Conservation (phyloP, 176 grass and related monocot genomes). For the Thinopyrum elongatum region DNA sequence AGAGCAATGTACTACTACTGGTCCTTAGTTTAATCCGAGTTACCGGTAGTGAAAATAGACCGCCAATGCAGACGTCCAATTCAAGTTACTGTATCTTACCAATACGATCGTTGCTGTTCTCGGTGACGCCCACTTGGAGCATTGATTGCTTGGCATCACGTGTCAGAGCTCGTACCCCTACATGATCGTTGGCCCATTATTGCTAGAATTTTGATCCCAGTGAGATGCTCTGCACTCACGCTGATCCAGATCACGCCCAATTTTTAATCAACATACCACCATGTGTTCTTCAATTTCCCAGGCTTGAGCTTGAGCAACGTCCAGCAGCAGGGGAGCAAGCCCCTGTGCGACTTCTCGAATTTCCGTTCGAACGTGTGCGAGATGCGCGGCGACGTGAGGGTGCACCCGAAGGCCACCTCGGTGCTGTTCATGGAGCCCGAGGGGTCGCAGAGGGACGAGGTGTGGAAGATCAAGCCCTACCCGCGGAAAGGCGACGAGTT, state of each 20-base stretch:
- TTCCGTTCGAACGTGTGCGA: conserved; percentile 58
- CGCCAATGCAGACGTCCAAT: background rate
- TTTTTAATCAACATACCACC: background rate
- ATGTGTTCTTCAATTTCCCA: background rate
- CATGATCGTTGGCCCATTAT: background rate
- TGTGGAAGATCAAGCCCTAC: conserved; percentile 74
- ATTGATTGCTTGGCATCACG: background rate
- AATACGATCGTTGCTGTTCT: background rate
- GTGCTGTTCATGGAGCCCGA: conserved; percentile 34
- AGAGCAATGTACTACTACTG: background rate
- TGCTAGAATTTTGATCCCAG: background rate
- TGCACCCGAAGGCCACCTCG: conserved; percentile 46
- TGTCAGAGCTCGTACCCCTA: background rate
- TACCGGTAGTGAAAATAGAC: background rate
- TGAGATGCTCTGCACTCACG: background rate
- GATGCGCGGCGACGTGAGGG: conserved; percentile 55
- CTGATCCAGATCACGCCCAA: background rate
- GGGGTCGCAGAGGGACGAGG: conserved; percentile 28
- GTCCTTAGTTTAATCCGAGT: background rate
- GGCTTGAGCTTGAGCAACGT: background rate
- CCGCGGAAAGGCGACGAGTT: conserved; percentile 68
- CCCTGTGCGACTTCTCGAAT: conserved; percentile 52
- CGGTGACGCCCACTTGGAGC: background rate
- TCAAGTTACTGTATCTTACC: background rate
- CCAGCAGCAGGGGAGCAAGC: conserved; percentile 37